Percentiles rank a stretch among this genome's conserved stretches.
phyloP scores from a whole-genome alignment of 2,329 filamentous ascomycete genomes.

The Xylaria sp. region DNA sequence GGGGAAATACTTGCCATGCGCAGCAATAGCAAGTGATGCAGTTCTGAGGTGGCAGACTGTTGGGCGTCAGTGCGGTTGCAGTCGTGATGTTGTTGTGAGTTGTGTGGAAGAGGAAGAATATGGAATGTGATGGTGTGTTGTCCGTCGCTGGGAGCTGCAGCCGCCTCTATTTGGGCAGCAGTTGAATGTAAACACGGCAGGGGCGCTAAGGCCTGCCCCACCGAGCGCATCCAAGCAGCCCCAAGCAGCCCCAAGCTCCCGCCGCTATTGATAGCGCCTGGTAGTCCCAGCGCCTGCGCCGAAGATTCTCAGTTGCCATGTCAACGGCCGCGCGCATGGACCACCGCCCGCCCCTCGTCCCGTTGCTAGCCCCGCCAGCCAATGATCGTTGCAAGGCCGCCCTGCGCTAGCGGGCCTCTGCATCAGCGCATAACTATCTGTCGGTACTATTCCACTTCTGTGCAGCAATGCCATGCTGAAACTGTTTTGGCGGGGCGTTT shows the following conservation, averaged over 20 bases:
- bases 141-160: constrained; percentile 12
- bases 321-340: constrained; percentile 18
- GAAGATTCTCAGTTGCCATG: constrained; percentile 19
- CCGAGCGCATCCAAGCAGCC: not conserved
- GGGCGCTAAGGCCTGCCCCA: constrained; percentile 18
- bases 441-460: not conserved
- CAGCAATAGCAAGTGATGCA: constrained; percentile 16
- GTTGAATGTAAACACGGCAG: constrained; percentile 34
- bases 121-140: constrained; percentile 14
- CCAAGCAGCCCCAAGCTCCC: constrained; percentile 22
- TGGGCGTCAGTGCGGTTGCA: constrained; percentile 5
- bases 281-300: not conserved
- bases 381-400: not conserved
- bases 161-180: constrained; percentile 33
- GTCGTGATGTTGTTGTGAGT: constrained; percentile 4
- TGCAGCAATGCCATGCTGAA: constrained; percentile 12
- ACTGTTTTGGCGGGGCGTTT: constrained; percentile 12
- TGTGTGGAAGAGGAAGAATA: constrained; percentile 18
- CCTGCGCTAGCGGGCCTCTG: not conserved
- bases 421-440: not conserved
- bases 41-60: constrained; percentile 1
- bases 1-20: constrained; percentile 7
- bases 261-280: constrained; percentile 25
- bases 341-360: constrained; percentile 16
- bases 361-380: not conserved